Percentiles rank a stretch among this genome's conserved stretches.
Evolutionary conservation across 345 rosid genomes (phyloP).

Genomic region (Ricinus communis): DNA sequence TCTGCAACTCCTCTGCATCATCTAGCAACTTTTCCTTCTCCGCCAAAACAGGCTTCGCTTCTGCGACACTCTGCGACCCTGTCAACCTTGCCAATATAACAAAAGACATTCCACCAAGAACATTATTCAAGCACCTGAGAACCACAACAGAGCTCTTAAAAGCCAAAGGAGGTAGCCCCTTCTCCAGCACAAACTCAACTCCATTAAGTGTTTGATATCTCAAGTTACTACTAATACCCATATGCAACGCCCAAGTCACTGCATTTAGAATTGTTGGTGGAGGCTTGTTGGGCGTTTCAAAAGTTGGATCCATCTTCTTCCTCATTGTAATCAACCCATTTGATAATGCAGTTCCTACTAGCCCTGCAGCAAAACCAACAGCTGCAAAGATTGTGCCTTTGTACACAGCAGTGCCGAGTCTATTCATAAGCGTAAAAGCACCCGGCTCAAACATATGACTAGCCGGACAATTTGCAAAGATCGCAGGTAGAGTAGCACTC

Average conservation of each 20-base stretch:
- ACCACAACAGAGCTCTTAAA: conserved; percentile 86
- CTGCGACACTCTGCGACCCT: conserved; percentile 70
- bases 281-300: conserved; percentile 85
- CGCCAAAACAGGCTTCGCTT: conserved; percentile 6
- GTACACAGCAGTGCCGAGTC: conserved; percentile 75
- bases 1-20: conserved; percentile 9
- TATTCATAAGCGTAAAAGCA: conserved; percentile 42
- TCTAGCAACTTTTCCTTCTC: conserved; percentile 29
- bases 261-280: conserved; percentile 89
- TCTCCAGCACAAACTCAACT: conserved; percentile 67
- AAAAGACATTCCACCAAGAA: conserved; percentile 90
- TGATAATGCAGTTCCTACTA: conserved; percentile 78
- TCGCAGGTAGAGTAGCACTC: conserved; percentile 52
- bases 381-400: conserved; percentile 84
- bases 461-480: conserved; percentile 76
- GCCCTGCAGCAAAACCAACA: conserved; percentile 92
- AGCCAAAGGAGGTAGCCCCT: conserved; percentile 50
- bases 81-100: conserved; percentile 90
- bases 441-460: conserved; percentile 95
- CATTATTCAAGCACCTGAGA: conserved; percentile 74
- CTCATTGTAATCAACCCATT: conserved; percentile 78
- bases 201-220: conserved; percentile 95
- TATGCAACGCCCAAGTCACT: conserved; percentile 81
- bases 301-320: conserved; percentile 94
- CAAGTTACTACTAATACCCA: conserved; percentile 89